Conservation (phyloP, 1,139 yeast genomes). For the Groenewaldozyma sp. region DNA sequence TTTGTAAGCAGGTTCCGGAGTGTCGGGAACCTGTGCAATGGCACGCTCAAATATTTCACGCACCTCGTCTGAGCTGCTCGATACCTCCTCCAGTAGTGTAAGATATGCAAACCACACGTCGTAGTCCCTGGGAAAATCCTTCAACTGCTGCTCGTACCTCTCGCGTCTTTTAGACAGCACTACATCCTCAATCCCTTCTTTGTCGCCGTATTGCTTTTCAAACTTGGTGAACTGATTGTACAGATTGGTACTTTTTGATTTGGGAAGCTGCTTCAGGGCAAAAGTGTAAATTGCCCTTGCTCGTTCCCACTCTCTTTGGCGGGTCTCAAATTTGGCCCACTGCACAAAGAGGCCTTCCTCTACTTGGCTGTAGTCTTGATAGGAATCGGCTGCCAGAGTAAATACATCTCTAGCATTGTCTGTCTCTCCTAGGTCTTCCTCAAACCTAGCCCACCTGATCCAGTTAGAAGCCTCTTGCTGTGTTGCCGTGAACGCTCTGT, state of each 20-base stretch:
- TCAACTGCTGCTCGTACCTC: slow-evolving; percentile 44
- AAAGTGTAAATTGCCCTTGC: slow-evolving; percentile 52
- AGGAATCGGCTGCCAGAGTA: slow-evolving; percentile 54
- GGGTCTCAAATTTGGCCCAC: slow-evolving; percentile 72
- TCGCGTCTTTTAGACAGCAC: slow-evolving; percentile 45
- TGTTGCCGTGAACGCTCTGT: slow-evolving; percentile 44
- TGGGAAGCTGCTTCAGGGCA: slow-evolving; percentile 42
- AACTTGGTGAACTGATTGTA: slow-evolving; percentile 46
- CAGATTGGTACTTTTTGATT: slow-evolving; percentile 34
- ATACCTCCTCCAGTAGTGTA: slow-evolving; percentile 37
- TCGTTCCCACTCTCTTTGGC: slow-evolving; percentile 54
- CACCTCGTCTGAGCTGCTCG: slow-evolving; percentile 24
- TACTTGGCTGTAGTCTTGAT: slow-evolving; percentile 23
- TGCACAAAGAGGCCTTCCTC: slow-evolving; percentile 36
- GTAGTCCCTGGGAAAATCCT: slow-evolving; percentile 46
- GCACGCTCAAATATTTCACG: slow-evolving; percentile 41
- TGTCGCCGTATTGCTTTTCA: slow-evolving; percentile 57
- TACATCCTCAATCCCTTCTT: slow-evolving; percentile 43
- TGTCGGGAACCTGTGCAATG: slow-evolving; percentile 34
- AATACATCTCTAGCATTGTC: slow-evolving; percentile 52
- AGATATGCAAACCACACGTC: slow-evolving; percentile 79
- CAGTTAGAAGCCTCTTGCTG: slow-evolving; percentile 53
- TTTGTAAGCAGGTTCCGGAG: slow-evolving; percentile 8
- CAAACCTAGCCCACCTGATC: slow-evolving; percentile 56
- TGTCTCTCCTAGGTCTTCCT: slow-evolving; percentile 42